Evolutionary conservation across 2,329 filamentous ascomycete genomes (phyloP).

Genomic region (Stachybotrys chlorohalonatus): DNA sequence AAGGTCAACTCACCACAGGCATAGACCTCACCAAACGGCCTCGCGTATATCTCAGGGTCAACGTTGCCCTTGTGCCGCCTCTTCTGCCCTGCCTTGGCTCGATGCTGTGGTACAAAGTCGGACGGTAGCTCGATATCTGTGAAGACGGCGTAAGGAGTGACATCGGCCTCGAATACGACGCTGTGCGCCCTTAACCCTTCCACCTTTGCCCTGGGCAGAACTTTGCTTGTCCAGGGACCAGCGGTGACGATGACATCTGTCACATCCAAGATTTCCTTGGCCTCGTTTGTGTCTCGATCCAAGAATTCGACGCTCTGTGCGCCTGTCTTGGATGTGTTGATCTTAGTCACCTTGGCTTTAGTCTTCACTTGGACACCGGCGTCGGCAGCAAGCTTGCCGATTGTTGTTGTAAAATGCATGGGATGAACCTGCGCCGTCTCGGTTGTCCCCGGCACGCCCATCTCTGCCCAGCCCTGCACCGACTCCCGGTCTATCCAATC

Average conservation of each 20-base stretch:
- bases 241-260: slow-evolving; percentile 49
- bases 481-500: slow-evolving; percentile 72
- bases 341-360: slow-evolving; percentile 56
- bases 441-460: slow-evolving; percentile 59
- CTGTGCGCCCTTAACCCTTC: slow-evolving; percentile 54
- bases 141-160: slow-evolving; percentile 72
- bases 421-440: slow-evolving; percentile 94
- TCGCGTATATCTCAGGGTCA: slow-evolving; percentile 87
- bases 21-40: slow-evolving; percentile 83
- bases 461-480: slow-evolving; percentile 65
- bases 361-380: slow-evolving; percentile 59
- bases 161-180: slow-evolving; percentile 53
- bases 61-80: slow-evolving; percentile 53
- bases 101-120: slow-evolving; percentile 48
- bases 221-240: slow-evolving; percentile 53
- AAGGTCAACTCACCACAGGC: slow-evolving; percentile 58
- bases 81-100: slow-evolving; percentile 36
- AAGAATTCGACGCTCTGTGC: slow-evolving; percentile 55
- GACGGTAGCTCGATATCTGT: slow-evolving; percentile 71
- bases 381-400: slow-evolving; percentile 66
- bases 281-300: slow-evolving; percentile 33
- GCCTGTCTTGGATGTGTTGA: slow-evolving; percentile 43
- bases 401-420: slow-evolving; percentile 77
- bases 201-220: slow-evolving; percentile 50
- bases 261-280: slow-evolving; percentile 28